A percentile compares a stretch with the other conserved stretches of the same genome.
These are phyloP conservation scores for Mucor irregularis DNA, from an alignment of 371 early-diverging fungal species.

Conservation along the genomic window DNA sequence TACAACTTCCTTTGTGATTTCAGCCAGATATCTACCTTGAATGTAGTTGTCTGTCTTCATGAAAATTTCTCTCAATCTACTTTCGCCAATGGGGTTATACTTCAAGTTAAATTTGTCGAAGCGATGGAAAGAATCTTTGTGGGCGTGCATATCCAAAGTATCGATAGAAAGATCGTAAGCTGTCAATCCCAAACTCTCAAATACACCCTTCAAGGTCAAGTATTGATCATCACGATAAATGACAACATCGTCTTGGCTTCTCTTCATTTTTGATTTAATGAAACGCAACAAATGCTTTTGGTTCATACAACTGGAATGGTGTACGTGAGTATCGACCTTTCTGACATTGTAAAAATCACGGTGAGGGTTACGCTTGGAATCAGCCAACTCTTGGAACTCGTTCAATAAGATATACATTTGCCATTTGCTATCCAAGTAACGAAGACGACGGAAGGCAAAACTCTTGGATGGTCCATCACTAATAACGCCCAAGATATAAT, in stretches of 20 bases:
- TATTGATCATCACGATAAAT: constrained; percentile 76
- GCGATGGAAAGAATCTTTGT: constrained; percentile 86
- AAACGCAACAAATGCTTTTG: constrained; percentile 97
- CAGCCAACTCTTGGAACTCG: constrained; percentile 92
- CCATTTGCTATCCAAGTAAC: constrained; percentile 94
- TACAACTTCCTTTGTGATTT: constrained; percentile 94
- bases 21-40: constrained; percentile 90
- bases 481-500: constrained; percentile 80
- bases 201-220: constrained; percentile 80
- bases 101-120: constrained; percentile 98
- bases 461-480: constrained; percentile 94
- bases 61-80: constrained; percentile 82
- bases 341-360: constrained; percentile 98
- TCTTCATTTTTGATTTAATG: constrained; percentile 95
- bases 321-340: constrained; percentile 98
- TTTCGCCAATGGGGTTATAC: constrained; percentile 93
- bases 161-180: constrained; percentile 97
- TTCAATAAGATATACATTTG: constrained; percentile 89
- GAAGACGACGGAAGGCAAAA: constrained; percentile 91
- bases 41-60: constrained; percentile 97
- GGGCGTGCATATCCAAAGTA: constrained; percentile 97
- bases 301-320: constrained; percentile 97
- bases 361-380: constrained; percentile 91
- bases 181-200: constrained; percentile 91
- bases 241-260: constrained; percentile 73